These are phyloP conservation scores for Candida mesenterica DNA, from an alignment of 1,139 yeast genomes.

Conservation along the genomic window DNA sequence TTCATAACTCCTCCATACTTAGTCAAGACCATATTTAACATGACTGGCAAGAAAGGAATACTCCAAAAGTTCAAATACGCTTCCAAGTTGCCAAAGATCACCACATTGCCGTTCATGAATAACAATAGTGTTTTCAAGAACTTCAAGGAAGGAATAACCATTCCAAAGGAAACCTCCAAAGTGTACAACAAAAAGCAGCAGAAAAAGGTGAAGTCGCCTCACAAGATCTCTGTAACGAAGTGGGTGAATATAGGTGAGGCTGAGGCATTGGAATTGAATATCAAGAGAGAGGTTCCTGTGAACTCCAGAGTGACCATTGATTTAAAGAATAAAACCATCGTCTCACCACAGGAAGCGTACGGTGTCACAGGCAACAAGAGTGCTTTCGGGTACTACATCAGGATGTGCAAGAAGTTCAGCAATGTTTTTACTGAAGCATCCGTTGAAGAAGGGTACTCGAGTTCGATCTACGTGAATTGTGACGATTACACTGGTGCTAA, in stretches of 20 bases:
- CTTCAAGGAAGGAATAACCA: constrained; percentile 69
- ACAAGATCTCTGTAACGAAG: constrained; percentile 60
- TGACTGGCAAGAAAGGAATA: constrained; percentile 27
- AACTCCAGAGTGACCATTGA: constrained; percentile 84
- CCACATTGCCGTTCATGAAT: constrained; percentile 73
- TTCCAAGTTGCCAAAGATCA: constrained; percentile 63
- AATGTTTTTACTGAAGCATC: constrained; percentile 71
- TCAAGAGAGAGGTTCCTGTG: constrained; percentile 63
- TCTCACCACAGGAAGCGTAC: constrained; percentile 72
- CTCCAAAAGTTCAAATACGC: constrained; percentile 60
- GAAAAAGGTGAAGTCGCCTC: constrained; percentile 43
- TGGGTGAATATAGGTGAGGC: constrained; percentile 73
- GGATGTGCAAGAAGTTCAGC: constrained; percentile 61
- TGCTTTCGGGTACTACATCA: constrained; percentile 73
- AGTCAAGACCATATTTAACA: constrained; percentile 56
- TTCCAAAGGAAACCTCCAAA: constrained; percentile 51
- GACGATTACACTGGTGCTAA: constrained; percentile 54
- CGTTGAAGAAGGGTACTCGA: constrained; percentile 66
- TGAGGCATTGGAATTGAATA: constrained; percentile 52
- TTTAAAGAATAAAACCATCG: constrained; percentile 56
- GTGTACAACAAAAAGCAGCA: constrained; percentile 30
- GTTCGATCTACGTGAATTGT: constrained; percentile 62
- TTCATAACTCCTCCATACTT: constrained; percentile 87
- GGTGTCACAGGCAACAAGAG: constrained; percentile 57
- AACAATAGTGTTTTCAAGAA: constrained; percentile 37